phyloP scores from a whole-genome alignment of 1,139 yeast species.

The Debaryomyces sp. region DNA sequence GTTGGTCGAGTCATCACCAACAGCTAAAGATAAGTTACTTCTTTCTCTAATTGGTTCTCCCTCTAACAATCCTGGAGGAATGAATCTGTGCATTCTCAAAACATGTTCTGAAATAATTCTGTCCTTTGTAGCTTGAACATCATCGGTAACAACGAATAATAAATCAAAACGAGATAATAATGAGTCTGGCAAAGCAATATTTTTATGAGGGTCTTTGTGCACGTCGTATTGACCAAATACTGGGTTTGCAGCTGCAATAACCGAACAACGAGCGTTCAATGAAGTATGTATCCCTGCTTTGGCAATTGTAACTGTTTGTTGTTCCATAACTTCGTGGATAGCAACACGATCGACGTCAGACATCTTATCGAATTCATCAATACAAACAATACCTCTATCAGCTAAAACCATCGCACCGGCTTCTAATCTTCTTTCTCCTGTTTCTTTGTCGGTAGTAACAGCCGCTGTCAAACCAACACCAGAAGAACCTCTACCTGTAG shows the following conservation, averaged over 20 bases:
- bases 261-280: constrained; percentile 94
- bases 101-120: constrained; percentile 93
- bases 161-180: constrained; percentile 95
- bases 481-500: constrained; percentile 98
- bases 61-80: constrained; percentile 87
- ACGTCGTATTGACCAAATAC: constrained; percentile 96
- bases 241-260: constrained; percentile 98
- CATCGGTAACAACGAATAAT: constrained; percentile 94
- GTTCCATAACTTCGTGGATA: constrained; percentile 99
- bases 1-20: constrained; percentile 65
- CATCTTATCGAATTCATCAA: constrained; percentile 98
- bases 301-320: constrained; percentile 97
- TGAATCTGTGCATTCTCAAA: constrained; percentile 85
- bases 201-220: constrained; percentile 94
- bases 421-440: constrained; percentile 94
- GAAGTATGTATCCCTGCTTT: constrained; percentile 99
- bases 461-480: constrained; percentile 99
- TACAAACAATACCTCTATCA: constrained; percentile 96
- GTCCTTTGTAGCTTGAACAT: constrained; percentile 82
- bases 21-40: constrained; percentile 69
- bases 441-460: constrained; percentile 93
- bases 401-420: constrained; percentile 99
- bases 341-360: constrained; percentile 96
- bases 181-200: constrained; percentile 96
- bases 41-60: constrained; percentile 94